phyloP scores from a whole-genome alignment of 2,329 filamentous ascomycete genomes.

The Rhynchosporium agropyri region DNA sequence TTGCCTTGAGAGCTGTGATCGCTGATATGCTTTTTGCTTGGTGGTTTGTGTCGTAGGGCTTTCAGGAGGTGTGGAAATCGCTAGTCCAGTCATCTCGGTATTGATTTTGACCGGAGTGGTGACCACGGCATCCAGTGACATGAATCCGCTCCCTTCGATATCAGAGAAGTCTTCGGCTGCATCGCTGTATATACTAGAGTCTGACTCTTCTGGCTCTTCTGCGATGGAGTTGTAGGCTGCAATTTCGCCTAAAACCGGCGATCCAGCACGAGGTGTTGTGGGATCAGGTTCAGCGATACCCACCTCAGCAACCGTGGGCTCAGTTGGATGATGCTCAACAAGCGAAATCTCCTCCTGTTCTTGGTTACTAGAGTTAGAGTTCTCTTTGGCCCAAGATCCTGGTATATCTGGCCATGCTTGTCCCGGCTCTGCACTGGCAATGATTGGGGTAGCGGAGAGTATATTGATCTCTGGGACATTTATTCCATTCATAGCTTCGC shows the following conservation, averaged over 20 bases:
- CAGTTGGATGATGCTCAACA: constrained; percentile 26
- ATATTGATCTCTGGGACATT: constrained; percentile 49
- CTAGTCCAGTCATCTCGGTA: constrained; percentile 28
- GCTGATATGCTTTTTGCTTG: constrained; percentile 35
- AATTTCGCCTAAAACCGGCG: constrained; percentile 28
- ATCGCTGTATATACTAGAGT: constrained; percentile 71
- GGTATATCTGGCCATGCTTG: constrained; percentile 48
- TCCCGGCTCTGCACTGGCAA: constrained; percentile 43
- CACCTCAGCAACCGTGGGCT: constrained; percentile 30
- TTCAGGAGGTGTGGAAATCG: constrained; percentile 35
- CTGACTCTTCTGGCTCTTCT: constrained; percentile 47
- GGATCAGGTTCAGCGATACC: constrained; percentile 32
- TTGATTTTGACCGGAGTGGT: constrained; percentile 53
- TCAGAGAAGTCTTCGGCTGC: constrained; percentile 74
- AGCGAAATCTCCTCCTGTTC: constrained; percentile 20
- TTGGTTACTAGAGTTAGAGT: constrained; percentile 30
- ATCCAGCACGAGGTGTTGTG: constrained; percentile 12
- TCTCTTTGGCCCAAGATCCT: constrained; percentile 63
- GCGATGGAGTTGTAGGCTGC: constrained; percentile 44
- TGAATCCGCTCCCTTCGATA: constrained; percentile 65
- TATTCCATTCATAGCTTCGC: constrained; percentile 20
- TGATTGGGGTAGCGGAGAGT: constrained; percentile 50
- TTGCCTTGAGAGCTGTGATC: constrained; percentile 30
- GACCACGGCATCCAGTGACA: constrained; percentile 73
- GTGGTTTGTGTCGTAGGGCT: constrained; percentile 35